phyloP scores from a whole-genome alignment of 495 filamentous ascomycete genomes.

The Penicillium pancosmium region DNA sequence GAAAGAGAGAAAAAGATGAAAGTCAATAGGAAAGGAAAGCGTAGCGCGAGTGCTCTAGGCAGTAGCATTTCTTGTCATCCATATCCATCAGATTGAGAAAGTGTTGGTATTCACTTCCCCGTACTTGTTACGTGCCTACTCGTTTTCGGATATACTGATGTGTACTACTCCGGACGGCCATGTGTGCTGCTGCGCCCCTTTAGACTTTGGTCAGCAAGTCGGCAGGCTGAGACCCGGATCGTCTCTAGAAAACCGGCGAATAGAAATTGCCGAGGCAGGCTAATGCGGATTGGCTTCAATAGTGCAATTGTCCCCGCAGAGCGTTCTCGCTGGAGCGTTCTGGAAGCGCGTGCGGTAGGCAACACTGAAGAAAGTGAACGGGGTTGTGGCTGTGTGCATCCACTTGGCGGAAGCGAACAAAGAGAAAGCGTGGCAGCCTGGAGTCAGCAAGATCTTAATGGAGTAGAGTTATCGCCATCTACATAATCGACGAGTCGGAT shows the following conservation, averaged over 20 bases:
- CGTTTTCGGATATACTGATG: too few species aligned
- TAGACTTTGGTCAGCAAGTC: neutral
- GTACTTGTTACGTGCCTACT: too few species aligned
- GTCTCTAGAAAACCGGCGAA: neutral
- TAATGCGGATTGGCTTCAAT: slow-evolving; percentile 15
- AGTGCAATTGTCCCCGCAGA: neutral
- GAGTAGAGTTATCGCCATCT: neutral
- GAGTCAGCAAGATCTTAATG: slow-evolving; percentile 5
- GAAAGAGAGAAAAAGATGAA: neutral
- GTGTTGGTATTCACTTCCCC: too few species aligned
- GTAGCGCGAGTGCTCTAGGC: neutral
- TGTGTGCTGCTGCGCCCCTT: neutral
- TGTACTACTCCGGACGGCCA: too few species aligned
- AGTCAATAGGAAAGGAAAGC: neutral
- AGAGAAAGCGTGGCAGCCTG: slow-evolving; percentile 8
- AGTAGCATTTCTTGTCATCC: neutral
- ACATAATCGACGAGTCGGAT: neutral
- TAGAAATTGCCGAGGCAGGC: slow-evolving; percentile 10
- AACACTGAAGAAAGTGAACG: slow-evolving; percentile 13
- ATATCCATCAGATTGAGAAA: neutral
- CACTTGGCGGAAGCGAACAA: neutral
- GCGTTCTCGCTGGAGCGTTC: neutral
- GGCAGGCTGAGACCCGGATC: slow-evolving; percentile 9
- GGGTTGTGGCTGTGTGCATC: slow-evolving; percentile 25
- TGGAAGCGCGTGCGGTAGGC: slow-evolving; percentile 9